These are phyloP conservation scores for Vanrija sp. DNA, from an alignment of 1,284 basidiomycete species.

Conservation along the genomic window DNA sequence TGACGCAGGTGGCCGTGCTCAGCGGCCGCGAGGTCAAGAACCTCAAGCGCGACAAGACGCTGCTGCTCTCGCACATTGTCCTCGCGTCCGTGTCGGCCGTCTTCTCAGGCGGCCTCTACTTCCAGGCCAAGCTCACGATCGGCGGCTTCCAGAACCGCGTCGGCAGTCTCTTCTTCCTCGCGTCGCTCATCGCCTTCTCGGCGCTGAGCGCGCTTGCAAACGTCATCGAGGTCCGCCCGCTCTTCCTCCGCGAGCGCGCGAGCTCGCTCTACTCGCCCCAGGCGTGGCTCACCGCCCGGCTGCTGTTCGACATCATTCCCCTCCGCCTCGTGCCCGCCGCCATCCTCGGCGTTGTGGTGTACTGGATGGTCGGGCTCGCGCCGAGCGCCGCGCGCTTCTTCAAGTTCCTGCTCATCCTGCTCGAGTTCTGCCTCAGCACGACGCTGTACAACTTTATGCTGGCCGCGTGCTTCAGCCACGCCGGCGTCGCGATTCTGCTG, in stretches of 20 bases:
- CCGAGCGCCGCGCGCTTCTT: conserved; percentile 66
- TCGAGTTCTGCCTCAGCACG: conserved; percentile 72
- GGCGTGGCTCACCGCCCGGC: conserved; percentile 77
- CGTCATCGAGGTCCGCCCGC: conserved; percentile 68
- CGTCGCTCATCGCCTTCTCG: conserved; percentile 80
- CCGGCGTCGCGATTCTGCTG: conserved; percentile 80
- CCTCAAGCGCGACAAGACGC: conserved; percentile 69
- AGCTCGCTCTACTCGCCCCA: conserved; percentile 65
- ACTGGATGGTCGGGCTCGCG: conserved; percentile 86
- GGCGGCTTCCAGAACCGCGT: conserved; percentile 86
- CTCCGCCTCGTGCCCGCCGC: conserved; percentile 92
- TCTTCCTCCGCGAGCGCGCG: conserved; percentile 83
- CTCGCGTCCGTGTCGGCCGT: conserved; percentile 69
- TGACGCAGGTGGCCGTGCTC: conserved; percentile 78
- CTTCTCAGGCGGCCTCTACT: conserved; percentile 78
- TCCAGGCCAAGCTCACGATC: conserved; percentile 68
- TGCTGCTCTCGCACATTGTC: conserved; percentile 71
- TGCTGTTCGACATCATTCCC: conserved; percentile 94
- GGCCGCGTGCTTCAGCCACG: conserved; percentile 71
- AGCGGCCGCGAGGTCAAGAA: conserved; percentile 77
- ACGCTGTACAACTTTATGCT: conserved; percentile 89
- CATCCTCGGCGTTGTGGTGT: conserved; percentile 89
- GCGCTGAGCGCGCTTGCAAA: conserved; percentile 82
- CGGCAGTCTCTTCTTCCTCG: conserved; percentile 86
- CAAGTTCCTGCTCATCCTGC: conserved; percentile 74